Conservation (phyloP, 805 yeast species). For the Pichia membranifaciens region DNA sequence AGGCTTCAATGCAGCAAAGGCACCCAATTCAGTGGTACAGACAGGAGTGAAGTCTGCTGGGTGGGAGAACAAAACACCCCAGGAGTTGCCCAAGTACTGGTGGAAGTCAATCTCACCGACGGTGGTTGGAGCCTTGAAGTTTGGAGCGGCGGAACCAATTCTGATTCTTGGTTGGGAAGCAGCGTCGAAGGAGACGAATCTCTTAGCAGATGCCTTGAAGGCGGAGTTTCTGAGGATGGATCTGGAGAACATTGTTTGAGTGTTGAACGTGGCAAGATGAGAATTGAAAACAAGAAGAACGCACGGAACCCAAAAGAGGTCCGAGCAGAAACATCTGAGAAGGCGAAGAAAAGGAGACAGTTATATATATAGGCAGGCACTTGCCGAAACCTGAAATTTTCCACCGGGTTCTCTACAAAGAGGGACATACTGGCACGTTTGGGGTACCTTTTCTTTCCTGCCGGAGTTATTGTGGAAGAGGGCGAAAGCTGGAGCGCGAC, state of each 20-base stretch:
- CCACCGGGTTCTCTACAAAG: too few relatives aligned
- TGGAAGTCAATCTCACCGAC: constrained; percentile 82
- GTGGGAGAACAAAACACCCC: constrained; percentile 88
- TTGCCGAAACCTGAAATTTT: too few relatives aligned
- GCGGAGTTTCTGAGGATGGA: constrained; percentile 16
- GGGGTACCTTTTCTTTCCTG: too few relatives aligned
- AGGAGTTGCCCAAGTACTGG: constrained; percentile 75
- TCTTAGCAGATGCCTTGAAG: constrained; percentile 26
- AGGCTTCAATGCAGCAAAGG: constrained; percentile 82
- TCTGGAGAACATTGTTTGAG: constrained; percentile 17
- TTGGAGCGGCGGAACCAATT: constrained; percentile 83
- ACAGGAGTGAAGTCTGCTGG: constrained; percentile 98
- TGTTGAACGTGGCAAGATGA: background rate
- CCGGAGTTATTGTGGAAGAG: constrained; percentile 1
- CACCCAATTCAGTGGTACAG: constrained; percentile 94
- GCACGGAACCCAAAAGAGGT: background rate
- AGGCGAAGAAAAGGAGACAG: background rate
- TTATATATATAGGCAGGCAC: too few relatives aligned
- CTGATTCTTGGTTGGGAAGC: constrained; percentile 59
- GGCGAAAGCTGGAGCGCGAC: background rate
- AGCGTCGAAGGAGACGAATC: constrained; percentile 39
- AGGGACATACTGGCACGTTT: too few relatives aligned
- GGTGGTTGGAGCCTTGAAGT: constrained; percentile 79
- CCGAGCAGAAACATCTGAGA: too few relatives aligned
- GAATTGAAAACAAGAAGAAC: background rate